Percentiles rank a stretch among this genome's conserved stretches.
Conservation (phyloP, 2,329 filamentous ascomycete genomes). For the Neodidymelliopsis sp. region DNA sequence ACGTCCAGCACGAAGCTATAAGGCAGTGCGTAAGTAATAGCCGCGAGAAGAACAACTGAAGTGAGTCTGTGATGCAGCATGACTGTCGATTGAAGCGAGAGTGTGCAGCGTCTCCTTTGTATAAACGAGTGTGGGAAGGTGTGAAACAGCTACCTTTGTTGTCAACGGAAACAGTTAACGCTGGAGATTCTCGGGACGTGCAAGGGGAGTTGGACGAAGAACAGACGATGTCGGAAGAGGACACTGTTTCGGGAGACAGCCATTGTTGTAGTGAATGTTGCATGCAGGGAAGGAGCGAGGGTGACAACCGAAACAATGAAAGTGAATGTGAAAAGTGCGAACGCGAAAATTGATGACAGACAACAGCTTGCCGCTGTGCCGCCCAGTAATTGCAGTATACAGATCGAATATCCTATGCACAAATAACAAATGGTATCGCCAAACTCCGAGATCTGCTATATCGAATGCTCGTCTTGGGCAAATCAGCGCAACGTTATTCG, state of each 20-base stretch:
- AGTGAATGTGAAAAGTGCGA: constrained; percentile 8
- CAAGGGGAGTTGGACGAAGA: background rate
- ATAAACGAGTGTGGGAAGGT: background rate
- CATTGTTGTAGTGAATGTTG: background rate
- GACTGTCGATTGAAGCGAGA: background rate
- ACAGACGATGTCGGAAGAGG: too few species aligned
- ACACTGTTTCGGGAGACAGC: background rate
- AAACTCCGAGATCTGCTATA: constrained; percentile 27
- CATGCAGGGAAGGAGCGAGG: background rate
- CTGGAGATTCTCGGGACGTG: background rate
- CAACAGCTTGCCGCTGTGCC: constrained; percentile 15
- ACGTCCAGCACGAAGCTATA: constrained; percentile 8
- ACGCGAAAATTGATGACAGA: background rate
- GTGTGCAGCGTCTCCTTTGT: background rate
- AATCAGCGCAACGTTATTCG: constrained; percentile 2
- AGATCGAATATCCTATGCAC: constrained; percentile 24
- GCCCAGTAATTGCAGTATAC: constrained; percentile 2
- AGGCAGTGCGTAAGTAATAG: background rate
- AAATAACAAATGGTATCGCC: constrained; percentile 22
- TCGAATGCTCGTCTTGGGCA: constrained; percentile 18
- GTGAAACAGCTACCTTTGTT: constrained; percentile 1
- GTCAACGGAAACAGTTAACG: background rate
- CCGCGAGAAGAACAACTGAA: background rate
- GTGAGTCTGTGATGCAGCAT: constrained; percentile 4
- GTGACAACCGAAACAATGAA: background rate